phyloP scores from a whole-genome alignment of 371 early-diverging fungal genomes.

The Mortierella sp. region DNA sequence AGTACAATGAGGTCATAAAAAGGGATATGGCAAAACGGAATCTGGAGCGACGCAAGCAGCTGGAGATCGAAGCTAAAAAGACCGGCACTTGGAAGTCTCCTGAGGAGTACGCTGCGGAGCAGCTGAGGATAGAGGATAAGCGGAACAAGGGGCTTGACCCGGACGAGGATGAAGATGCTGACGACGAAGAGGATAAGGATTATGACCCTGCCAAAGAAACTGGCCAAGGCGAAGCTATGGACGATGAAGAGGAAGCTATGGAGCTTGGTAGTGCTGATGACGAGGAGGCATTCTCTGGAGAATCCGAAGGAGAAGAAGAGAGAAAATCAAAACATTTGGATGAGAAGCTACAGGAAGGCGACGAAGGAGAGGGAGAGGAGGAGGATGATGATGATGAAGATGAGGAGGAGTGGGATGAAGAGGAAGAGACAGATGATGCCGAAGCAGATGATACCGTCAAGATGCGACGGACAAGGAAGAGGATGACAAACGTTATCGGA shows the following conservation, averaged over 20 bases:
- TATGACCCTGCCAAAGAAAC: not conserved
- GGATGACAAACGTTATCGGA: slow-evolving; percentile 24
- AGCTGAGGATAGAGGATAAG: slow-evolving; percentile 22
- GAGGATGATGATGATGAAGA: slow-evolving; percentile 18
- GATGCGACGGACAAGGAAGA: slow-evolving; percentile 1
- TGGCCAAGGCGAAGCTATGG: slow-evolving; percentile 5
- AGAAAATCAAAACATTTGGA: not conserved
- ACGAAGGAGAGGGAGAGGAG: not conserved
- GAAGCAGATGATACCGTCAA: not conserved
- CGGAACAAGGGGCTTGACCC: slow-evolving; percentile 15
- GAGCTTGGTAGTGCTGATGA: slow-evolving; percentile 16
- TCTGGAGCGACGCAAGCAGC: slow-evolving; percentile 18
- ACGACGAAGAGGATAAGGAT: slow-evolving; percentile 3
- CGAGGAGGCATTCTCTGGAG: slow-evolving; percentile 1
- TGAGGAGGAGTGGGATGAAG: slow-evolving; percentile 7
- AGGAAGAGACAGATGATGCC: slow-evolving; percentile 5
- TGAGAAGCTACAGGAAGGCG: not conserved
- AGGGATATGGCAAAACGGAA: slow-evolving; percentile 32
- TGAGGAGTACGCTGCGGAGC: slow-evolving; percentile 40
- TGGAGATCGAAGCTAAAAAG: slow-evolving; percentile 28
- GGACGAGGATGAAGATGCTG: slow-evolving; percentile 19
- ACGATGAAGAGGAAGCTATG: slow-evolving; percentile 1
- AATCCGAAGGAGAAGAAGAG: slow-evolving; percentile 8
- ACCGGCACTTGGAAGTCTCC: slow-evolving; percentile 29
- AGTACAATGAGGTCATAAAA: slow-evolving; percentile 26